Evolutionary conservation across 2,329 filamentous ascomycete genomes (phyloP).

Genomic region (Trichoderma sp.): DNA sequence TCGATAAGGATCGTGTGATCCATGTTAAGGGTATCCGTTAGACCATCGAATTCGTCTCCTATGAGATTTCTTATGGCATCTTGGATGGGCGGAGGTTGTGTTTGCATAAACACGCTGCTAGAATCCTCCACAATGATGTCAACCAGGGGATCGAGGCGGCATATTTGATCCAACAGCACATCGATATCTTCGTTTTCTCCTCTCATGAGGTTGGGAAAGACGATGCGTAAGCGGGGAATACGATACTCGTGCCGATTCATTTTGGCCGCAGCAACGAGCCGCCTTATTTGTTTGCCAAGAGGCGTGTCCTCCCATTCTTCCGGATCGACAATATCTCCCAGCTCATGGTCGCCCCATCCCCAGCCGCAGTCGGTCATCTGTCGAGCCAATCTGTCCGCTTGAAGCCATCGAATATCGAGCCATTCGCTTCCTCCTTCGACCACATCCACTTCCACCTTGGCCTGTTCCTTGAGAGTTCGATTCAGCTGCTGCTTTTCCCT

Average conservation of each 20-base stretch:
- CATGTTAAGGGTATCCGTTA: slow-evolving; percentile 39
- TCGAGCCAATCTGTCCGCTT: slow-evolving; percentile 34
- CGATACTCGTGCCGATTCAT: slow-evolving; percentile 38
- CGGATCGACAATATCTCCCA: slow-evolving; percentile 31
- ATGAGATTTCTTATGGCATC: slow-evolving; percentile 33
- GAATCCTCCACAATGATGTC: slow-evolving; percentile 34
- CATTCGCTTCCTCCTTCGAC: slow-evolving; percentile 37
- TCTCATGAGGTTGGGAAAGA: slow-evolving; percentile 35
- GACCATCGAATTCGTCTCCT: slow-evolving; percentile 31
- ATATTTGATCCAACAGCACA: slow-evolving; percentile 33
- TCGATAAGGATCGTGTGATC: slow-evolving; percentile 43
- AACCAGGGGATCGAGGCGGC: slow-evolving; percentile 31
- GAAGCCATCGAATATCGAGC: slow-evolving; percentile 33
- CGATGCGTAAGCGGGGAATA: slow-evolving; percentile 35
- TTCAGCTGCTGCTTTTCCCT: slow-evolving; percentile 32
- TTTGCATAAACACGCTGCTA: slow-evolving; percentile 27
- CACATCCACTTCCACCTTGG: slow-evolving; percentile 36
- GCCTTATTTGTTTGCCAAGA: slow-evolving; percentile 33
- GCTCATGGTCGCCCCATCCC: slow-evolving; percentile 39
- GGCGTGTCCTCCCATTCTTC: slow-evolving; percentile 37
- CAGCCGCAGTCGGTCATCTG: slow-evolving; percentile 43
- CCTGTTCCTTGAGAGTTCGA: slow-evolving; percentile 34
- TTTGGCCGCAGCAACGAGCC: slow-evolving; percentile 37
- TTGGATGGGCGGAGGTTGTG: slow-evolving; percentile 26
- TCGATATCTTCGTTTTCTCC: slow-evolving; percentile 31